These are phyloP conservation scores for Prunus mongolica DNA, from an alignment of 306 rosid species.

Conservation along the genomic window DNA sequence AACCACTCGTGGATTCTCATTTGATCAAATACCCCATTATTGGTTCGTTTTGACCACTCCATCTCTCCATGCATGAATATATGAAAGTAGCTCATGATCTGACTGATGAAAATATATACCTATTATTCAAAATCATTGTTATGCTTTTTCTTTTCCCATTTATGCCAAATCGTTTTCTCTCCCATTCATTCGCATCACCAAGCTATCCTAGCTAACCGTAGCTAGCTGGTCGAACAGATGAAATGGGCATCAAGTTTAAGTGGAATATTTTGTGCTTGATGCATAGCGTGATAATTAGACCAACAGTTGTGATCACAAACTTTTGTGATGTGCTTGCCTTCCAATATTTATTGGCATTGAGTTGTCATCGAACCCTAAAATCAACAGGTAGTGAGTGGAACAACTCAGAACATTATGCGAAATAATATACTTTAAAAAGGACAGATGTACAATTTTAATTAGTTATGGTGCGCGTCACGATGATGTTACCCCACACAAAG, in stretches of 20 bases:
- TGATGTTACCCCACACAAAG: background rate
- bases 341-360: too few relatives aligned
- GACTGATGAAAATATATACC: background rate
- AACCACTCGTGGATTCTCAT: constrained; percentile 32
- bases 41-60: constrained; percentile 18
- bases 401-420: background rate
- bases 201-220: background rate
- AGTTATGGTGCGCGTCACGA: background rate
- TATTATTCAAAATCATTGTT: too few relatives aligned
- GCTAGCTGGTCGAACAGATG: background rate
- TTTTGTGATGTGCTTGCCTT: background rate
- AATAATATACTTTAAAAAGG: background rate
- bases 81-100: constrained; percentile 6
- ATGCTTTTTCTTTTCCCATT: background rate
- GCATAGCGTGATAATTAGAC: background rate
- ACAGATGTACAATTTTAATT: background rate
- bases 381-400: background rate
- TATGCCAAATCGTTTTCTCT: background rate
- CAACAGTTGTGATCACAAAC: background rate
- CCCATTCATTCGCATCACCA: background rate
- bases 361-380: too few relatives aligned
- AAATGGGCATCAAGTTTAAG: background rate
- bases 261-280: background rate
- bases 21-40: constrained; percentile 19
- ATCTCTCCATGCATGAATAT: background rate